Evolutionary conservation across 495 filamentous ascomycete genomes (phyloP).

Genomic region (Aspergillus panamensis): DNA sequence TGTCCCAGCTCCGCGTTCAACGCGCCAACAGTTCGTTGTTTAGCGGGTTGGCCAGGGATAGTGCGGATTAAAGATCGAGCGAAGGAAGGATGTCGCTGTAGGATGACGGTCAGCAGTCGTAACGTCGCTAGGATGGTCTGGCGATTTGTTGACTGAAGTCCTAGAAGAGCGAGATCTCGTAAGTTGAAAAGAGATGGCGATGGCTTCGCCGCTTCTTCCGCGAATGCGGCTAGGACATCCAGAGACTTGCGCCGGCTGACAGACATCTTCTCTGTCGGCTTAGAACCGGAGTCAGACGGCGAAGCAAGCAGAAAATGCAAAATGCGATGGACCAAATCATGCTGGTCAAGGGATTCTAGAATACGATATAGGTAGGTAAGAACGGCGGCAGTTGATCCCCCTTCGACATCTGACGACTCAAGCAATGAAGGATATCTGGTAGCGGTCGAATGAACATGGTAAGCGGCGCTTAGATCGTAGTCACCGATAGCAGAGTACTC

Average conservation of each 20-base stretch:
- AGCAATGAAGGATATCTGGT: constrained; percentile 87
- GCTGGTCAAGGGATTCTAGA: constrained; percentile 83
- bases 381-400: constrained; percentile 93
- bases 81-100: constrained; percentile 84
- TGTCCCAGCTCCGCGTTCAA: constrained; percentile 76
- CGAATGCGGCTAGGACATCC: constrained; percentile 74
- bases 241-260: constrained; percentile 79
- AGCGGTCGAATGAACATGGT: not conserved
- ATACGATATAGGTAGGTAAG: constrained; percentile 90
- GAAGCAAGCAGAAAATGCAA: constrained; percentile 88
- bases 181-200: constrained; percentile 90
- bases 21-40: constrained; percentile 69
- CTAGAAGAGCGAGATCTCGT: constrained; percentile 82
- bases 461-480: not conserved
- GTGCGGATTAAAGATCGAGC: constrained; percentile 67
- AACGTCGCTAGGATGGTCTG: constrained; percentile 88
- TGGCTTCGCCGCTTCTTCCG: constrained; percentile 59
- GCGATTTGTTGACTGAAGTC: constrained; percentile 76
- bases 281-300: constrained; percentile 41
- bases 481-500: constrained; percentile 26
- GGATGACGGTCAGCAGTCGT: constrained; percentile 75
- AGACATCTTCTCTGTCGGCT: constrained; percentile 45
- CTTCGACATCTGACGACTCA: constrained; percentile 94
- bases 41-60: constrained; percentile 59
- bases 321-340: constrained; percentile 87